Conservation (phyloP, 352 stramenopile genomes). For the Pythium apleroticum region DNA sequence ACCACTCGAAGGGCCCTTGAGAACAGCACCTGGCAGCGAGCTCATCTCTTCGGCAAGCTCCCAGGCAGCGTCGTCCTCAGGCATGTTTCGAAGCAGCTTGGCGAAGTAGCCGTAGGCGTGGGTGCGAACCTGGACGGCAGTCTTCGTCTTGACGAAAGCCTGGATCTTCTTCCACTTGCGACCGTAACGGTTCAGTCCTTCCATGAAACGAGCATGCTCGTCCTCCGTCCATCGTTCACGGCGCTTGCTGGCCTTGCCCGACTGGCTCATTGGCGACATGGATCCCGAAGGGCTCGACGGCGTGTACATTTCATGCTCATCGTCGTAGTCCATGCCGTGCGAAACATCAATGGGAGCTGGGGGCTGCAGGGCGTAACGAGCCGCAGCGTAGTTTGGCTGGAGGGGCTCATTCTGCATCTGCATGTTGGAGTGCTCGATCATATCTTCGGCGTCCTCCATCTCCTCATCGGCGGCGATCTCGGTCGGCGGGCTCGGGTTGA, state of each 20-base stretch:
- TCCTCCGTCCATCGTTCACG: conserved; percentile 84
- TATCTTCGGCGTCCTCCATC: conserved; percentile 13
- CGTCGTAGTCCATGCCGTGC: conserved; percentile 12
- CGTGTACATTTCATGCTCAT: conserved; percentile 32
- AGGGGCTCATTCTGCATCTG: conserved; percentile 5
- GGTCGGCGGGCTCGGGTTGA: conserved; percentile 36
- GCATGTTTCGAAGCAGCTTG: conserved; percentile 85
- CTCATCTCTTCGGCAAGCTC: conserved; percentile 81
- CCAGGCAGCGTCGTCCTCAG: conserved; percentile 81
- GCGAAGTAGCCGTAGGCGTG: conserved; percentile 89
- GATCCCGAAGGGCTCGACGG: conserved; percentile 33
- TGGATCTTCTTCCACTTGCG: conserved; percentile 91
- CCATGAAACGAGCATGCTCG: conserved; percentile 83
- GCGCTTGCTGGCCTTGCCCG: conserved; percentile 64
- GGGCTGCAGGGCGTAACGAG: conserved; percentile 22
- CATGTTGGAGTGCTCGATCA: conserved; percentile 12
- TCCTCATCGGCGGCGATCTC: conserved; percentile 31
- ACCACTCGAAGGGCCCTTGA: conserved; percentile 72
- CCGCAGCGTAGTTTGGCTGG: conserved; percentile 22
- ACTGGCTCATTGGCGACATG: conserved; percentile 55
- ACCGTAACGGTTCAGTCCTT: conserved; percentile 81
- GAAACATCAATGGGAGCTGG: conserved; percentile 20
- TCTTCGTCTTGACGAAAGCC: conserved; percentile 85
- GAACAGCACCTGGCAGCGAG: conserved; percentile 64
- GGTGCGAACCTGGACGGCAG: conserved; percentile 78